Evolutionary conservation across 225 moss, liverwort and hornwort species (phyloP).

Genomic region (Straminergon stramineum): DNA sequence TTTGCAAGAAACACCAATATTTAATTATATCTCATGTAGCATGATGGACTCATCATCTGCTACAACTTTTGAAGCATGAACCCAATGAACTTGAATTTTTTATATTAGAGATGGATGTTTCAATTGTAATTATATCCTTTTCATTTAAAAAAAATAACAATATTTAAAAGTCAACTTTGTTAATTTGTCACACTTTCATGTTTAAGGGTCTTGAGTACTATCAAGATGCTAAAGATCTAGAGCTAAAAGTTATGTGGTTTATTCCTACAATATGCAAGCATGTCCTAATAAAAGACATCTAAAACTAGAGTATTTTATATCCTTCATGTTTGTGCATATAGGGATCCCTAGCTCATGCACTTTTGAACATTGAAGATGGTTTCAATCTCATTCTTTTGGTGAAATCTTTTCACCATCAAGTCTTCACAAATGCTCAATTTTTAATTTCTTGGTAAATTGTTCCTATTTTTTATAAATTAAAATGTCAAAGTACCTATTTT

Average conservation of each 20-base stretch:
- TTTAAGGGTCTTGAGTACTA: background rate
- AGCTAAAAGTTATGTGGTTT: background rate
- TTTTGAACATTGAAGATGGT: background rate
- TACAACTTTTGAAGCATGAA: background rate
- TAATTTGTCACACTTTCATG: background rate
- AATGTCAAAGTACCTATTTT: rapidly evolving
- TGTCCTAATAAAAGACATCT: rapidly evolving
- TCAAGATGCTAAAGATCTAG: background rate
- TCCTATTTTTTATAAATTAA: background rate
- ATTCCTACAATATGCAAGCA: rapidly evolving
- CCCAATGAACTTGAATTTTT: background rate
- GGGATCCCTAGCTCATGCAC: rapidly evolving
- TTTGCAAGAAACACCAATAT: rapidly evolving
- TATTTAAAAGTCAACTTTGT: background rate
- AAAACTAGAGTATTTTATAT: background rate
- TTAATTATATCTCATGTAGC: background rate
- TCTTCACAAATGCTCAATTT: background rate
- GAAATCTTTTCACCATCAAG: background rate
- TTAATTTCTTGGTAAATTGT: rapidly evolving
- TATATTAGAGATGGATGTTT: background rate
- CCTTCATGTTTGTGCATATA: background rate
- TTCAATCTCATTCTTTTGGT: background rate
- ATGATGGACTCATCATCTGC: background rate
- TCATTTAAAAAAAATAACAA: background rate
- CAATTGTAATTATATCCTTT: background rate